Evolutionary conservation across 2,329 filamentous ascomycete genomes (phyloP), one percentile per base, ranked within the genome.

Genomic region (Orbilia blumenaviensis): DNA sequence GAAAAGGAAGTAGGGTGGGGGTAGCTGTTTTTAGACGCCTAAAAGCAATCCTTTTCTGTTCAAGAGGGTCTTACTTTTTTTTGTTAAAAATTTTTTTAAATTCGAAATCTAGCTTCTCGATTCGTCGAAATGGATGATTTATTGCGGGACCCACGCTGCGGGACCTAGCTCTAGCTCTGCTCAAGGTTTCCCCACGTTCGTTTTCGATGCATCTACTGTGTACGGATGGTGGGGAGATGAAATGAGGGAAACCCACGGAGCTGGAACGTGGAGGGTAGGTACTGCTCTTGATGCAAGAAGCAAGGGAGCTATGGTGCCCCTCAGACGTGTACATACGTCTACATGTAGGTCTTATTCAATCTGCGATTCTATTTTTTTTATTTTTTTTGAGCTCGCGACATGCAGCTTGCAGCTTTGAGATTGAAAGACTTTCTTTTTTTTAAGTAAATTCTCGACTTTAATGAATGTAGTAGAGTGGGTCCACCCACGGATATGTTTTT

Each of bases 141-240:
- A 21, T 56, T 23, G 32, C 34, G 29, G n/a, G 46, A 50, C 50
- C 64, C 72, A 76, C 64, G 64, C 62, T 69, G 64, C 64, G 58
- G 60, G 41, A 66, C 48, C 52, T 38, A 56, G 32, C 48, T 41
- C 36, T 32, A 36, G 50, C 50, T 50, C 46, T 38, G 32, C 64
- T 76, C 72, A 69, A 76, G 72, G 72, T 69, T 66, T 76, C 72
- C 72, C 72, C 72, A 76, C 66, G 72, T 76, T 69, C 60, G 18
- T 72, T 25, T 38, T 56, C 60, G 54, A 64, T 64, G 67, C 67
- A 72, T 60, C 38, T 69, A 29, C 41, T 58, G 8, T 29, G 46
- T 50, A 50, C n/a, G 64, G 48, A 48, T 76, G 44, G 72, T 69
- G 63, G 64, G 46, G 56, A 68, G 38, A 69, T 76, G 50, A 68